Evolutionary conservation across 1,284 basidiomycete genomes (phyloP).

Genomic region (Prillingera fragicola): DNA sequence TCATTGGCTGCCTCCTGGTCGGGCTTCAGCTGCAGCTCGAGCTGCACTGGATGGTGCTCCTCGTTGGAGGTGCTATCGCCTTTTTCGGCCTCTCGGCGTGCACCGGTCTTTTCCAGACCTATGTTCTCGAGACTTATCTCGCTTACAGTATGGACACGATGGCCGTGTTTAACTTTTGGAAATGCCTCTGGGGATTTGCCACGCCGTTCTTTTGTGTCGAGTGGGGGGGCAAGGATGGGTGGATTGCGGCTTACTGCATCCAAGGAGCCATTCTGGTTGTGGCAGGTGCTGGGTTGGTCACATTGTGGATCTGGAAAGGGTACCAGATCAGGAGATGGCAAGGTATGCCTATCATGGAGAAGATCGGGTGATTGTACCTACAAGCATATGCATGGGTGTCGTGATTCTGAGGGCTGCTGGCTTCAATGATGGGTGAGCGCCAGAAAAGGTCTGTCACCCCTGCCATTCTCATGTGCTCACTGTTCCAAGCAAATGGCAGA

Average conservation of each 20-base stretch:
- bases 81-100: slow-evolving; percentile 32
- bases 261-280: slow-evolving; percentile 32
- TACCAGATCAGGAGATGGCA: slow-evolving; percentile 22
- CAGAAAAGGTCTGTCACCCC: no score
- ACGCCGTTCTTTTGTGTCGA: slow-evolving; percentile 41
- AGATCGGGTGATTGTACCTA: no score
- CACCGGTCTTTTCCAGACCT: slow-evolving; percentile 26
- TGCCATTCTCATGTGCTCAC: no score
- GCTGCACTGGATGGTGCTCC: slow-evolving; percentile 35
- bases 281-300: slow-evolving; percentile 24
- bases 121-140: slow-evolving; percentile 44
- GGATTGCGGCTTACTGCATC: slow-evolving; percentile 26
- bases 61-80: slow-evolving; percentile 36
- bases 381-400: no score
- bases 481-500: no score
- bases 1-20: slow-evolving; percentile 32
- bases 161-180: slow-evolving; percentile 46
- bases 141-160: slow-evolving; percentile 37
- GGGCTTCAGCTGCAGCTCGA: slow-evolving; percentile 31
- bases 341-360: no score
- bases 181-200: slow-evolving; percentile 45
- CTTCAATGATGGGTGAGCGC: no score
- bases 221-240: slow-evolving; percentile 32
- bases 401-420: no score
- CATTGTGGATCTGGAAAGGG: slow-evolving; percentile 31